Evolutionary conservation across 2,329 filamentous ascomycete species (phyloP), one percentile per base, ranked within the genome.

Genomic region (Talaromyces islandicus): DNA sequence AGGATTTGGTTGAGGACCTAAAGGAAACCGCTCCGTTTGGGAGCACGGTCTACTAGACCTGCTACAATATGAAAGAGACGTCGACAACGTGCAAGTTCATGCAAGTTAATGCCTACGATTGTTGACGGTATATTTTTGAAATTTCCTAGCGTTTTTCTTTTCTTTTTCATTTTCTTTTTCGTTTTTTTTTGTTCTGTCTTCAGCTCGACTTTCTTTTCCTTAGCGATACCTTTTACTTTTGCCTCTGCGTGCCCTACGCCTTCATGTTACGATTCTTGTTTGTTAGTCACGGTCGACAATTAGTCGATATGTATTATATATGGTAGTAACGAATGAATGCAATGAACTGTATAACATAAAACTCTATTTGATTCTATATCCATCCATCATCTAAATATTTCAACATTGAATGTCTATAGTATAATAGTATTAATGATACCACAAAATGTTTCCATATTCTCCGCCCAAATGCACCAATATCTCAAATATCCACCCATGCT

Each of bases 1-100:
- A 92, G 64, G 90, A 92, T 67, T 81, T 96, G 62, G 90, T 96
- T 58, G 86, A 89, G 71, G 91, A 97, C 74, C 77, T 97, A 67
- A 86, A 88, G 65, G 90, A 90, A 71, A 89, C 86, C 65, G 87
- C 88, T 53, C 88, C 91, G 0, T 91, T 91, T 77, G 87, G 86
- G 6, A 73, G 86, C 6, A 72, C 73, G 19, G 73, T 77, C 38
- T 76, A 73, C 62, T 76, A 52, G 19, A 43, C 14, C 57, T 52
- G 25, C 24, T 10, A 32, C 19, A 19, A 25, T 52, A 27, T 11
- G 19, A 27, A 24, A 27, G 14, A 14, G 14, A 17, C 48, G 27
- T 52, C 48, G 12, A 52, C 48, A 11, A 29, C 25, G 24, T 29
- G 48, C 19, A 50, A 25, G n/a, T 35, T 35, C 17, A 38, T 35